A percentile compares a stretch with the other conserved stretches of the same genome.
Conservation (phyloP, 202 grass and related monocot species). For the Elaeis oleifera region DNA sequence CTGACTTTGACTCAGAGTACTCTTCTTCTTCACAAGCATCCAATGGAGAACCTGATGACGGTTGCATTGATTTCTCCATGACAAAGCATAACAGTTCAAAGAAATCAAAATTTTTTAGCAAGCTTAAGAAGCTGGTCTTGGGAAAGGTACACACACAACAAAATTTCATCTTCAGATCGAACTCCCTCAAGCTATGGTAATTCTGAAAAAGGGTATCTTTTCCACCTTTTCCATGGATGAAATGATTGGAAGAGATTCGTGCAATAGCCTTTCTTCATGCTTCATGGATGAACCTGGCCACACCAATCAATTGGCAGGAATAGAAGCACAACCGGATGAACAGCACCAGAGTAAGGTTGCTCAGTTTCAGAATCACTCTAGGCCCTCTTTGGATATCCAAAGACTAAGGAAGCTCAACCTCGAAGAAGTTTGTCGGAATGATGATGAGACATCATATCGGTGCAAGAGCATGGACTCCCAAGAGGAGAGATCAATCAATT, state of each 20-base stretch:
- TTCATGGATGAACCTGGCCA: conserved; percentile 28
- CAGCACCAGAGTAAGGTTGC: background rate
- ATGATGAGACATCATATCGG: background rate
- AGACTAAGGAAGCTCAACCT: conserved; percentile 20
- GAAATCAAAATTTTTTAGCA: conserved; percentile 61
- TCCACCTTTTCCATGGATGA: conserved; percentile 67
- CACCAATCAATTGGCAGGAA: conserved; percentile 21
- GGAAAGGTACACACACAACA: conserved; percentile 42
- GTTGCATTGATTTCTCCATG: conserved; percentile 25
- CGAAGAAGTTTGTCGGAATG: conserved; percentile 14
- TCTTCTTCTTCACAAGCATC: conserved; percentile 57
- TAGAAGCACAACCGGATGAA: background rate
- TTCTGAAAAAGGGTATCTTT: conserved; percentile 50
- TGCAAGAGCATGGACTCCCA: conserved; percentile 13
- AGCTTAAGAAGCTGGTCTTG: conserved; percentile 60
- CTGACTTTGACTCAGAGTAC: conserved; percentile 64
- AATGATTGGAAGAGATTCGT: conserved; percentile 38
- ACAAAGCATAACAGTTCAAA: conserved; percentile 28
- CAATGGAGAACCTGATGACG: conserved; percentile 45
- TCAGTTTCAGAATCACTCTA: conserved; percentile 2
- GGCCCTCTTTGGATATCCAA: conserved; percentile 32
- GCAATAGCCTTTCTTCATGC: conserved; percentile 55
- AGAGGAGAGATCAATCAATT: conserved; percentile 26
- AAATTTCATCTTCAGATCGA: background rate
- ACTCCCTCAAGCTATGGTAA: background rate